A percentile compares a stretch with the other conserved stretches of the same genome.
Conservation (phyloP, 345 rosid species). For the sweet orange (Citrus sinensis) region DVS_A1.0 CM039165.1:29029001-29029500, state of each 20-base stretch:
- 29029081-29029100: slow-evolving; percentile 36
- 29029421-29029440: slow-evolving; percentile 13
- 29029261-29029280: too few species aligned
- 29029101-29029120: slow-evolving; percentile 18
- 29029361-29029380: too few species aligned
- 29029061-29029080: slow-evolving; percentile 22
- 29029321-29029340: too few species aligned
- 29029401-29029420: not conserved
- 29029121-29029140: slow-evolving; percentile 11
- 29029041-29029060: slow-evolving; percentile 2
- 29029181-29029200: slow-evolving; percentile 30
- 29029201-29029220: not conserved
- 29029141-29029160: slow-evolving; percentile 27
- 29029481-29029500: slow-evolving; percentile 31
- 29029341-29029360: too few species aligned
- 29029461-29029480: slow-evolving; percentile 40
- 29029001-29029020: slow-evolving; percentile 24
- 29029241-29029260: too few species aligned
- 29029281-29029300: too few species aligned
- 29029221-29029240: not conserved
- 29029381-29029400: too few species aligned
- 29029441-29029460: slow-evolving; percentile 26
- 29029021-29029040: slow-evolving; percentile 28
- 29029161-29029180: slow-evolving; percentile 25
- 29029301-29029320: too few species aligned